Conservation (phyloP, 768 basidiomycete species). For the Boletus vermiculosoides region DNA sequence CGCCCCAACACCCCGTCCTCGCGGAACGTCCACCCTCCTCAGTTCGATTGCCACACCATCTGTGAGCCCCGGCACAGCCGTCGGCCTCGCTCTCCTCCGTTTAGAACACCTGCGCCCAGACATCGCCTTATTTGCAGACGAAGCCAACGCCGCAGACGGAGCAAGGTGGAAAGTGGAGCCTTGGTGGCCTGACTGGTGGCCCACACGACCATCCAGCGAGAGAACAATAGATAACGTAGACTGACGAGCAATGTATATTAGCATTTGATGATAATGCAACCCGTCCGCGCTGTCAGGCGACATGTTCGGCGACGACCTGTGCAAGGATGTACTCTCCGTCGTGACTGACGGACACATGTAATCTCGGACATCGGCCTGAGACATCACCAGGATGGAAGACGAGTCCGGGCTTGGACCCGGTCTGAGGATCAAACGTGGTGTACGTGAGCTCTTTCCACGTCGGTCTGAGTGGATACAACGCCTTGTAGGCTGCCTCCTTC, state of each 20-base stretch:
- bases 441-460: constrained; percentile 78
- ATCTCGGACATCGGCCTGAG: constrained; percentile 7
- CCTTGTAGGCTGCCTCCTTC: constrained; percentile 88
- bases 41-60: constrained; percentile 42
- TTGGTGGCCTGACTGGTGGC: constrained; percentile 73
- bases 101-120: constrained; percentile 58
- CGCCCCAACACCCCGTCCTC: constrained; percentile 49
- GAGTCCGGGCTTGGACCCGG: constrained; percentile 45
- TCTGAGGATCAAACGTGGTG: constrained; percentile 31
- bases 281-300: neutral
- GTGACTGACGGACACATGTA: constrained; percentile 78
- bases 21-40: constrained; percentile 75
- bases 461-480: constrained; percentile 64
- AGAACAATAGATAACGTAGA: constrained; percentile 18
- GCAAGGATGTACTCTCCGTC: constrained; percentile 77
- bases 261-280: neutral
- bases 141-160: constrained; percentile 12
- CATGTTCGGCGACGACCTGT: constrained; percentile 58
- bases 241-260: constrained; percentile 12
- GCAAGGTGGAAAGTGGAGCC: constrained; percentile 46
- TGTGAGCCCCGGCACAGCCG: constrained; percentile 31
- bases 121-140: constrained; percentile 19
- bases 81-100: constrained; percentile 79
- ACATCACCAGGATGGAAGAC: constrained; percentile 15
- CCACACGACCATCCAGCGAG: constrained; percentile 27